Base-by-base conservation (phyloP, 116 monocot genomes). In the Dioscorea cayenensis region DNA sequence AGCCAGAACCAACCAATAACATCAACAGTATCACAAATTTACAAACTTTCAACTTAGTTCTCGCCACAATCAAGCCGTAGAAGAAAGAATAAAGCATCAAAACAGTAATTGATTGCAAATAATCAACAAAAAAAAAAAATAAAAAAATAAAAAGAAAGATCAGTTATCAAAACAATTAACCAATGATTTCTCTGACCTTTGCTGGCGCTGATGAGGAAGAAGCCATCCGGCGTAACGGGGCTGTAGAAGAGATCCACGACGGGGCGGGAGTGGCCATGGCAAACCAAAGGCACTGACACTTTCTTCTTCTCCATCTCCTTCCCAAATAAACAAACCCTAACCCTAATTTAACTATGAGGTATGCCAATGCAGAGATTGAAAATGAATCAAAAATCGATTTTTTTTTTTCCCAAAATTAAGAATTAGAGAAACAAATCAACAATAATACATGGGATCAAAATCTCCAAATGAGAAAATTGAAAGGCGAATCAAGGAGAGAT, bases 241-340 rank as follows among this genome's bases (percentile, higher is more conserved):
- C 95, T 96, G 76, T 96, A 96, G 80, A 92, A 96, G 75, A 96
- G 76, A 76, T 96, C 95, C 50, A 96, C 92, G 16, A 96, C 95
- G 7, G 95, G 95, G 9, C 95, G 90, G 14, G 92, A 96, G 77
- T 96, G 95, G 7, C 95, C 95, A 63, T 92, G 95, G 84, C 87
- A 96, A 23, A 96, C 92, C 18, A 92, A 80, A 73, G 92, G 95
- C 50, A 89, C 86, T 61, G 84, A 84, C 36, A 76, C 82, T 83
- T 92, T 92, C 84, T 82, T 89, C 86, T 86, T 92, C 36, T 91
- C 89, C 91, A 91, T 95, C 35, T 20, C 71, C 17, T 49, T 69
- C 20, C 55, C 36, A 55, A 55, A 6, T 17, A 43, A 62, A 27
- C 6, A 62, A 62, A 62, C 76, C 78, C 78, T 81, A 78, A 70